Evolutionary conservation across 768 basidiomycete genomes (phyloP).

Genomic region (Hygrocybe punicea): DNA sequence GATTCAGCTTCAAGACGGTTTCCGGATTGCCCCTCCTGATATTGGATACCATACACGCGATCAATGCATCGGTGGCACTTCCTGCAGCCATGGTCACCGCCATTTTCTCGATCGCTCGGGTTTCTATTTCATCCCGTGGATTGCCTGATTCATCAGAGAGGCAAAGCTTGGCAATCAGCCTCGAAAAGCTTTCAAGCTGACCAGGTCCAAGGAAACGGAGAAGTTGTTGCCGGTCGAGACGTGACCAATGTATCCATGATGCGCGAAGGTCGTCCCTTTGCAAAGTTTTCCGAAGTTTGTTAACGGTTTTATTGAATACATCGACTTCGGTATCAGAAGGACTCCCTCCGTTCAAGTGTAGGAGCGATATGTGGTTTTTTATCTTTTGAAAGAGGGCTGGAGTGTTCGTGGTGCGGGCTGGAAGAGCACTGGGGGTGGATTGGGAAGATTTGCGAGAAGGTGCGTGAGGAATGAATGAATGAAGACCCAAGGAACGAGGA

Average conservation of each 20-base stretch:
- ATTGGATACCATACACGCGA: constrained; percentile 47
- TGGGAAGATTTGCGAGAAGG: no score
- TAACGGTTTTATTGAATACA: constrained; percentile 33
- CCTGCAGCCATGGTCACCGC: constrained; percentile 47
- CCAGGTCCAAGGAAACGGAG: constrained; percentile 44
- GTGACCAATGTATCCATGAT: constrained; percentile 39
- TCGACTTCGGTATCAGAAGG: constrained; percentile 11
- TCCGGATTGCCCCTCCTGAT: constrained; percentile 41
- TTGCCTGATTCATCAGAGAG: constrained; percentile 2
- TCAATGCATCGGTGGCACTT: constrained; percentile 47
- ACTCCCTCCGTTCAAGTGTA: constrained; percentile 8
- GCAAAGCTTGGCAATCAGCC: constrained; percentile 30
- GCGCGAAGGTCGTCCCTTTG: constrained; percentile 30
- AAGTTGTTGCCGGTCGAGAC: constrained; percentile 43
- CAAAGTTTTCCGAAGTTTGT: constrained; percentile 39
- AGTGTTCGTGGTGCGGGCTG: no score
- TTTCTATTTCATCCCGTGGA: constrained; percentile 27
- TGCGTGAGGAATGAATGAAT: no score
- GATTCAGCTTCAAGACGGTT: constrained; percentile 46
- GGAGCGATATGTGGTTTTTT: constrained; percentile 10
- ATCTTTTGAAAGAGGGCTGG: constrained; percentile 11
- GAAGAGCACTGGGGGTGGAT: no score
- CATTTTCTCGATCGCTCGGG: constrained; percentile 42
- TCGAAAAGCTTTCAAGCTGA: constrained; percentile 41
- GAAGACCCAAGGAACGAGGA: no score